Conservation (phyloP, 2,329 filamentous ascomycete genomes). For the Paraphoma sp. region DNA sequence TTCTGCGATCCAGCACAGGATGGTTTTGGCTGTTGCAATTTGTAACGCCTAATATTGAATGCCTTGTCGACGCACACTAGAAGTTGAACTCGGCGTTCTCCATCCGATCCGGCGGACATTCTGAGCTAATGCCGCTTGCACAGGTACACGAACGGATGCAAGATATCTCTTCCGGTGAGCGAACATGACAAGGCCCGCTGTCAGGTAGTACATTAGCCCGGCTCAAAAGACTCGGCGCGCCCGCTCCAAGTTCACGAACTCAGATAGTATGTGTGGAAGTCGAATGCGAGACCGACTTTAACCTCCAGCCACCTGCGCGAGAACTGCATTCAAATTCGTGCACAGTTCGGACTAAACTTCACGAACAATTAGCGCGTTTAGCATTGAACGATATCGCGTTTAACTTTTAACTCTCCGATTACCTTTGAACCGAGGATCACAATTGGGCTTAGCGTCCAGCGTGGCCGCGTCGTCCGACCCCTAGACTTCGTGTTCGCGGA, state of each 20-base stretch:
- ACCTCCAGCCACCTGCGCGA: background rate
- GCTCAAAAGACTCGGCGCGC: background rate
- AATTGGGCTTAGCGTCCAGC: conserved; percentile 4
- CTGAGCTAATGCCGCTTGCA: background rate
- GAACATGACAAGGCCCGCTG: background rate
- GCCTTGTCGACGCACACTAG: background rate
- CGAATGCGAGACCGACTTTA: background rate
- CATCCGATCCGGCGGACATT: background rate
- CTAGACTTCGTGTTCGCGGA: conserved; percentile 2
- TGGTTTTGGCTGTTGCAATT: background rate
- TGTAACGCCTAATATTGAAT: background rate
- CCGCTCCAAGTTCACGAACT: no score
- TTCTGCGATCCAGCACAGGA: background rate
- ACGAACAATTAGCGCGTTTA: background rate
- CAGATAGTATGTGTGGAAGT: background rate
- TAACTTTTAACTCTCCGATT: background rate
- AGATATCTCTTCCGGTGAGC: background rate
- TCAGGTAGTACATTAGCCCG: background rate
- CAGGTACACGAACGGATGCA: background rate
- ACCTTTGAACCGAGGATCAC: conserved; percentile 1
- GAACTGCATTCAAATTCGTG: background rate
- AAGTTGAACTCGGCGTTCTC: background rate
- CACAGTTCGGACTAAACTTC: background rate
- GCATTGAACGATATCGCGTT: background rate
- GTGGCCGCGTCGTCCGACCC: background rate